These are phyloP conservation scores for Exobasidium cylindrosporum DNA, from an alignment of 1,284 basidiomycete species.

Conservation along the genomic window DNA sequence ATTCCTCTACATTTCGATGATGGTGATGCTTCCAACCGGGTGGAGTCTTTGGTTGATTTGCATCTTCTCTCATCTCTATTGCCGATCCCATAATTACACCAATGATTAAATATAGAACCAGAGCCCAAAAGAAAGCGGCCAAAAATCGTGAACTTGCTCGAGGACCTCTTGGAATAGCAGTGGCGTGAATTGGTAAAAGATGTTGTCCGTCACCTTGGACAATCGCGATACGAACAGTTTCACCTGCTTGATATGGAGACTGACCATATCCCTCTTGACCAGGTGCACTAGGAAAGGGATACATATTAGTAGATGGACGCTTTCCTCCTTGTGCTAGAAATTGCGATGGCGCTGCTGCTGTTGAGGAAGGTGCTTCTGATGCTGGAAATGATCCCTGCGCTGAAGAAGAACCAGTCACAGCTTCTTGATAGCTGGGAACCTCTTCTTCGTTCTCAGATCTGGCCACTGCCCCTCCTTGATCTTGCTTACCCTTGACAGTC, in stretches of 20 bases:
- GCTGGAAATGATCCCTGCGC: neutral
- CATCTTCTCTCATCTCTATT: neutral
- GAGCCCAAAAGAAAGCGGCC: constrained; percentile 9
- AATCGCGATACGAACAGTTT: constrained; percentile 5
- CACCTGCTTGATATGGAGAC: constrained; percentile 5
- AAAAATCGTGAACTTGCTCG: constrained; percentile 5
- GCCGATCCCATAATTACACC: neutral
- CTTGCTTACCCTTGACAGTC: neutral
- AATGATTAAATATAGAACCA: constrained; percentile 2
- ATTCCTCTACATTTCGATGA: neutral
- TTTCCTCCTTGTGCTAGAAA: neutral
- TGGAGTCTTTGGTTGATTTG: neutral
- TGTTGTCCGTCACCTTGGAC: neutral
- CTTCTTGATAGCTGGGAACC: neutral
- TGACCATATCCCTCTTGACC: constrained; percentile 3
- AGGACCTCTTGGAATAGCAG: neutral
- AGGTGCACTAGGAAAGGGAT: constrained; percentile 8
- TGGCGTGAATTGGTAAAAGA: neutral
- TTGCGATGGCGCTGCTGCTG: neutral
- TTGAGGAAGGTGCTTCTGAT: neutral
- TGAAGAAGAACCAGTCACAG: neutral
- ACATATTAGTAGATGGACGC: neutral
- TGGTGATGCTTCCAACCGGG: constrained; percentile 5
- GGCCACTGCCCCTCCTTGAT: neutral
- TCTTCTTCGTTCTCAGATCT: neutral